Conservation (phyloP, 768 basidiomycete species). For the Nevesoporus exiguus region DNA sequence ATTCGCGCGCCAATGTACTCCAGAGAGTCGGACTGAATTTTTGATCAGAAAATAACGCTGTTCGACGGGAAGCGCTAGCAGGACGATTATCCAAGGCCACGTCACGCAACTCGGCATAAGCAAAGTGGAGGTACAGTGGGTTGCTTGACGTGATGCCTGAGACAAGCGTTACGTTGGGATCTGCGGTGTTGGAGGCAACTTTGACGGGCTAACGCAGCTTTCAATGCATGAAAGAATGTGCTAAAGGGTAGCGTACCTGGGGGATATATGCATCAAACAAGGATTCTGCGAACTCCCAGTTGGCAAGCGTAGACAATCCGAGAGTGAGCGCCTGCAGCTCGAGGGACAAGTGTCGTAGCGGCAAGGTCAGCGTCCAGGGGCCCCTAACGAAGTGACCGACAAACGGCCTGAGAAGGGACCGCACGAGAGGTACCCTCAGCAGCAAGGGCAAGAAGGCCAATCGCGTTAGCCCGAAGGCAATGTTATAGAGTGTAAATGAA, state of each 20-base stretch:
- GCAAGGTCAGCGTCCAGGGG: constrained; percentile 51
- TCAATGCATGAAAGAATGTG: neutral
- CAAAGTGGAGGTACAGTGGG: constrained; percentile 55
- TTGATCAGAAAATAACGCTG: constrained; percentile 64
- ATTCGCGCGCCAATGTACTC: constrained; percentile 55
- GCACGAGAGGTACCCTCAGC: constrained; percentile 52
- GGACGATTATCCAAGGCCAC: constrained; percentile 45
- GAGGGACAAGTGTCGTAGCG: constrained; percentile 43
- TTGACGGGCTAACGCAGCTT: constrained; percentile 41
- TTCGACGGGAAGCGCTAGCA: constrained; percentile 42
- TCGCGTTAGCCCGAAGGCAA: constrained; percentile 46
- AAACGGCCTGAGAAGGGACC: constrained; percentile 53
- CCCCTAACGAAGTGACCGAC: constrained; percentile 60
- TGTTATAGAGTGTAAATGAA: constrained; percentile 38
- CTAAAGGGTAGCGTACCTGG: constrained; percentile 38
- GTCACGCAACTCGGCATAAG: constrained; percentile 58
- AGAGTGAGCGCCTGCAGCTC: constrained; percentile 49
- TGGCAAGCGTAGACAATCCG: constrained; percentile 46
- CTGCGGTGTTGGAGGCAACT: constrained; percentile 43
- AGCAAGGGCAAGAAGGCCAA: constrained; percentile 48
- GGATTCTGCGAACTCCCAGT: constrained; percentile 62
- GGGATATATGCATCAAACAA: constrained; percentile 59
- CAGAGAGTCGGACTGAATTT: constrained; percentile 64
- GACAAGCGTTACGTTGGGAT: constrained; percentile 54
- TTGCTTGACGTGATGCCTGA: constrained; percentile 61